Evolutionary conservation across 495 filamentous ascomycete species (phyloP).

Genomic region (Amniculicola lignicola): DNA sequence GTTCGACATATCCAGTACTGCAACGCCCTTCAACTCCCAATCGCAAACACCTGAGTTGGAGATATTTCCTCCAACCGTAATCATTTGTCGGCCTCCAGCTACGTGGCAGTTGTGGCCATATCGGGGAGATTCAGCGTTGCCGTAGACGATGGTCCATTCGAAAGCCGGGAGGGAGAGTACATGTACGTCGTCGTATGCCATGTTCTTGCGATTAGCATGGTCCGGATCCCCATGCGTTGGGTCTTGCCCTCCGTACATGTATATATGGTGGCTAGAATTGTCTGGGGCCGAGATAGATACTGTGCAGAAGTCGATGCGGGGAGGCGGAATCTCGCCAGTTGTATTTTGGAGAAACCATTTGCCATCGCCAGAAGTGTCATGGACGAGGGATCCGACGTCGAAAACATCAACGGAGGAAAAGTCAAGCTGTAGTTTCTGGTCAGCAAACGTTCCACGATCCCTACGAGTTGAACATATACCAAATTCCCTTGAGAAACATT

Average conservation of each 20-base stretch:
- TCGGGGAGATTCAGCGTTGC: constrained; percentile 36
- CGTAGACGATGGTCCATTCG: constrained; percentile 64
- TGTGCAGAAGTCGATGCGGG: constrained; percentile 29
- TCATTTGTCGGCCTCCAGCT: constrained; percentile 41
- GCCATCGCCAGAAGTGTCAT: constrained; percentile 13
- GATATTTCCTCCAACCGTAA: constrained; percentile 45
- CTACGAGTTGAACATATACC: neutral
- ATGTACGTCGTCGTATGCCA: constrained; percentile 64
- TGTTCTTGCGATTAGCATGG: constrained; percentile 2
- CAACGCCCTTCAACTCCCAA: constrained; percentile 43
- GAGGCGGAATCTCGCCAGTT: constrained; percentile 15
- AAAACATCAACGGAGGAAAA: constrained; percentile 26
- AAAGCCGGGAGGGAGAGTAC: constrained; percentile 73
- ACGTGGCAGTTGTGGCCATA: constrained; percentile 45
- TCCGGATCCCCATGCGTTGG: constrained; percentile 9
- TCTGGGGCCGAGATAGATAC: constrained; percentile 18
- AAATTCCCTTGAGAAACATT: neutral
- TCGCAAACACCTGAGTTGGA: constrained; percentile 35
- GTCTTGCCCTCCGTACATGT: constrained; percentile 51
- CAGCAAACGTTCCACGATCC: neutral
- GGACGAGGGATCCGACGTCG: constrained; percentile 24
- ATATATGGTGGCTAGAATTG: constrained; percentile 32
- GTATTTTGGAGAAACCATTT: constrained; percentile 29
- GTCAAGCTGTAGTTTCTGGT: constrained; percentile 19
- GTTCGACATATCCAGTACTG: constrained; percentile 40